Evolutionary conservation across 2,329 filamentous ascomycete species (phyloP).

Genomic region (Cyclaneusma minus): DNA sequence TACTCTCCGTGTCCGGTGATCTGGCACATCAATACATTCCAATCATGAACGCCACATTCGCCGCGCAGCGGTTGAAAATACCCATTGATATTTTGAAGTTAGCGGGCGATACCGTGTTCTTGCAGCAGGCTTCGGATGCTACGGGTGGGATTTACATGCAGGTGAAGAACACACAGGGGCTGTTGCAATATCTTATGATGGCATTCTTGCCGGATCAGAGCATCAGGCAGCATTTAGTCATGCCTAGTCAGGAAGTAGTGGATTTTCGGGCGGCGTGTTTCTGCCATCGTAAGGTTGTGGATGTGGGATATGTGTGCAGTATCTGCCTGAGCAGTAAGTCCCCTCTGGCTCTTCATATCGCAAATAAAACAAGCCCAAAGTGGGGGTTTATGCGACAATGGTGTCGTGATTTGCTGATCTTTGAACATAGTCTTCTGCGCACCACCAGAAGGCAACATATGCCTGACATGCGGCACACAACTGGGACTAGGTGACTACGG

Average conservation of each 20-base stretch:
- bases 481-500: constrained; percentile 65
- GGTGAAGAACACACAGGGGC: constrained; percentile 44
- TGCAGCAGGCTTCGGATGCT: constrained; percentile 77
- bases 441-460: constrained; percentile 46
- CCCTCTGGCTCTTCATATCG: not conserved
- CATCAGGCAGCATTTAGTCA: constrained; percentile 49
- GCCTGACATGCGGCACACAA: constrained; percentile 70
- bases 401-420: constrained; percentile 6
- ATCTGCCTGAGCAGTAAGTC: constrained; percentile 72
- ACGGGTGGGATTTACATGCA: constrained; percentile 57
- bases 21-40: constrained; percentile 86
- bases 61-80: constrained; percentile 73
- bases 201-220: constrained; percentile 66
- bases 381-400: not conserved
- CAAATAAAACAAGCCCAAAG: no score
- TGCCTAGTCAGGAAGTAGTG: constrained; percentile 70
- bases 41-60: constrained; percentile 97
- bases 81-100: constrained; percentile 87
- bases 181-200: constrained; percentile 91
- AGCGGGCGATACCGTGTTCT: constrained; percentile 72
- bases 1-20: constrained; percentile 76
- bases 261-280: constrained; percentile 98
- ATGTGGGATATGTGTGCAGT: constrained; percentile 88
- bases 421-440: constrained; percentile 54
- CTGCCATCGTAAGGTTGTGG: constrained; percentile 81